A percentile compares a stretch with the other conserved stretches of the same genome.
phyloP scores from a whole-genome alignment of 192 early-diverging fungal species.

The Coemansia sp. region DNA sequence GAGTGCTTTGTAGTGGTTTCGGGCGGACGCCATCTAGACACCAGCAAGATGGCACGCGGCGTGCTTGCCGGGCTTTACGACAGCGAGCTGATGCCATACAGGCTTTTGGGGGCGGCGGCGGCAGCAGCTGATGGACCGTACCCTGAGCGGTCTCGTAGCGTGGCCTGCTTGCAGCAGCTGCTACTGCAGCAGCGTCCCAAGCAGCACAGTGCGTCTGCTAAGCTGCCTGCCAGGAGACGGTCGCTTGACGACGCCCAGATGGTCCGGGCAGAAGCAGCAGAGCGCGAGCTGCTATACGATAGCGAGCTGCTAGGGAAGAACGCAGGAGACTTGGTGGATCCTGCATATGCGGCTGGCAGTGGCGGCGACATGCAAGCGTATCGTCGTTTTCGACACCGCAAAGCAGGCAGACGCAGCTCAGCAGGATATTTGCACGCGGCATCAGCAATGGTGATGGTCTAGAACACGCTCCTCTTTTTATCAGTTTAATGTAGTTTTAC shows the following conservation, averaged over 20 bases:
- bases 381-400: too few species aligned
- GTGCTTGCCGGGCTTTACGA: constrained; percentile 27
- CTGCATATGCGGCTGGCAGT: background rate
- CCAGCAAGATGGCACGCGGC: constrained; percentile 10
- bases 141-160: constrained; percentile 14
- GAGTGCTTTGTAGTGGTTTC: constrained; percentile 29
- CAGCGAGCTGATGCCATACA: background rate
- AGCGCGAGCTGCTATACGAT: constrained; percentile 15
- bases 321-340: constrained; percentile 38
- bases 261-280: background rate
- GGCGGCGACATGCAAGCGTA: constrained; percentile 3
- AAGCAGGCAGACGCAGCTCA: too few species aligned
- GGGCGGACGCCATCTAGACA: constrained; percentile 29
- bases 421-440: too few species aligned
- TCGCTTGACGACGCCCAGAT: constrained; percentile 1
- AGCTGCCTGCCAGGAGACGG: background rate
- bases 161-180: constrained; percentile 14
- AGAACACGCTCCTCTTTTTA: too few species aligned
- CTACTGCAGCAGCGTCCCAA: background rate
- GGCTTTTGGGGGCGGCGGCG: background rate
- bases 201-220: background rate
- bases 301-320: constrained; percentile 24
- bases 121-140: background rate
- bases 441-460: too few species aligned
- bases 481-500: too few species aligned